A percentile compares a stretch with the other conserved stretches of the same genome.
Evolutionary conservation across 306 rosid species (phyloP).

Genomic region (Hippophae tibetana): DNA sequence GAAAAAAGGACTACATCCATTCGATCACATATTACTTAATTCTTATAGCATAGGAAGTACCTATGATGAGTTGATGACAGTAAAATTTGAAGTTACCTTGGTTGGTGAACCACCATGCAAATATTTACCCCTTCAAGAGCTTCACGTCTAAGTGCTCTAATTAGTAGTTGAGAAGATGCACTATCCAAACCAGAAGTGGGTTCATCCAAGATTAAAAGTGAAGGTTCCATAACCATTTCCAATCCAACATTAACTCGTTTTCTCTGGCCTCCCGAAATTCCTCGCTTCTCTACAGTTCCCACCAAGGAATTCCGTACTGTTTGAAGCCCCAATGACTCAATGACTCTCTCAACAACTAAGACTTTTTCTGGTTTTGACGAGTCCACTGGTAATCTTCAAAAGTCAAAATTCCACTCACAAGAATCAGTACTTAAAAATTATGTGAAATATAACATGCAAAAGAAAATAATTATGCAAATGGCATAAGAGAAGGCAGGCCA

Average conservation of each 20-base stretch:
- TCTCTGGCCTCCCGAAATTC: conserved; percentile 95
- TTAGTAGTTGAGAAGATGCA: conserved; percentile 87
- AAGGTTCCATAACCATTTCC: conserved; percentile 99
- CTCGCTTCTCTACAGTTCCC: conserved; percentile 93
- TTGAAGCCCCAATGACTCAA: conserved; percentile 87
- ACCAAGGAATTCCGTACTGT: conserved; percentile 72
- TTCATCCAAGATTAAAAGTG: conserved; percentile 87
- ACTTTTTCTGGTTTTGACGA: conserved; percentile 69
- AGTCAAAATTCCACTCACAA: conserved; percentile 15
- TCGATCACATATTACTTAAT: neutral
- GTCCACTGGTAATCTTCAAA: conserved; percentile 53
- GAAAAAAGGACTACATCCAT: neutral
- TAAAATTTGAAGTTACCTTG: conserved; percentile 48
- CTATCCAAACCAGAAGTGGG: conserved; percentile 99
- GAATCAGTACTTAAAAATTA: neutral
- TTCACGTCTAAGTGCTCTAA: conserved; percentile 88
- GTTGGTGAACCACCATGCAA: conserved; percentile 99
- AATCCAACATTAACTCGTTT: conserved; percentile 94
- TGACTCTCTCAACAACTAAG: conserved; percentile 84
- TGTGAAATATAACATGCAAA: conserved; percentile 10
- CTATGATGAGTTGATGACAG: conserved; percentile 1
- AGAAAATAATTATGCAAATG: neutral
- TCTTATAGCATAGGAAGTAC: neutral
- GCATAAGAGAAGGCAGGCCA: neutral
- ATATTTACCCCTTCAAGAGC: conserved; percentile 96